Conservation (phyloP, 1,139 yeast species). For the Diutina rugosa region DNA sequence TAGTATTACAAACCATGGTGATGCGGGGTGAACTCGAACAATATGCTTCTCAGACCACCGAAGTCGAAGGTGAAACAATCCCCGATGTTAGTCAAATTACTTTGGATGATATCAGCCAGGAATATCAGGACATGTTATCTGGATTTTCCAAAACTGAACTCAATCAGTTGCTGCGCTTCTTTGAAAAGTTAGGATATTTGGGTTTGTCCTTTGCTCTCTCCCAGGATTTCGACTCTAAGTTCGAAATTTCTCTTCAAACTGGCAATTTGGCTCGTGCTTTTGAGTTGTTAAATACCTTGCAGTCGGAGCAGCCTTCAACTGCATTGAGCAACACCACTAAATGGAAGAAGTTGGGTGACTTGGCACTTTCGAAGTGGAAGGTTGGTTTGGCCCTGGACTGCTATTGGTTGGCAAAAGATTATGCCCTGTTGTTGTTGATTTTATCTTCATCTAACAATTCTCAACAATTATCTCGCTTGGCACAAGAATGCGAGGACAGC, state of each 20-base stretch:
- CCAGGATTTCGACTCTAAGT: conserved; percentile 75
- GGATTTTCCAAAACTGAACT: conserved; percentile 57
- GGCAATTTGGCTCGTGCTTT: conserved; percentile 62
- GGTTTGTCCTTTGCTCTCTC: conserved; percentile 76
- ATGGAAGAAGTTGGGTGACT: conserved; percentile 90
- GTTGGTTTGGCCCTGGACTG: conserved; percentile 71
- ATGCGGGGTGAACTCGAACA: conserved; percentile 78
- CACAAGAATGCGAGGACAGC: conserved; percentile 45
- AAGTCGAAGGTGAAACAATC: conserved; percentile 24
- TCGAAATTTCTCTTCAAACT: conserved; percentile 59
- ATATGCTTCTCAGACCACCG: conserved; percentile 20
- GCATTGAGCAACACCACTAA: conserved; percentile 31
- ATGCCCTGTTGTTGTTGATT: conserved; percentile 68
- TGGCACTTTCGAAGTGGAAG: conserved; percentile 68
- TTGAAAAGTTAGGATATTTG: conserved; percentile 82
- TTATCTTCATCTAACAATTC: conserved; percentile 73
- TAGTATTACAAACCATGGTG: conserved; percentile 91
- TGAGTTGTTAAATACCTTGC: conserved; percentile 47
- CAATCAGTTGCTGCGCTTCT: conserved; percentile 76
- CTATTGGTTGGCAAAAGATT: conserved; percentile 70
- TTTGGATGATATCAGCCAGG: conserved; percentile 48
- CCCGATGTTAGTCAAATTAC: conserved; percentile 47
- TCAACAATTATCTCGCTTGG: conserved; percentile 45
- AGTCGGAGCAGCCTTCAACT: conserved; percentile 32
- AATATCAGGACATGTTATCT: conserved; percentile 24